These are phyloP conservation scores for Fusarium sp. DNA, from an alignment of 2,329 filamentous ascomycete genomes.

Conservation along the genomic window DNA sequence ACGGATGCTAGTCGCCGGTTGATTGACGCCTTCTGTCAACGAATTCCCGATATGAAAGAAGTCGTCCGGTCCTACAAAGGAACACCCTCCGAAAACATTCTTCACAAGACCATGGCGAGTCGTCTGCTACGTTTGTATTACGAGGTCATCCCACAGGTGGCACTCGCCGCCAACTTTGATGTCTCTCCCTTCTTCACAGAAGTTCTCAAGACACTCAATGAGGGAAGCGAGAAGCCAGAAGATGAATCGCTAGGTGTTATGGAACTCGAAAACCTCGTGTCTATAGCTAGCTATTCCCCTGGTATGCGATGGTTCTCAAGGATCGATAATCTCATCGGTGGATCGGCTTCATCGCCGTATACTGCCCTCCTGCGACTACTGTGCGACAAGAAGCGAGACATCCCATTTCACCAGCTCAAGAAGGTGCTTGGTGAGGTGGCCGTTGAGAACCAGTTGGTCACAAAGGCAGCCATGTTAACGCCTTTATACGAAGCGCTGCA, in stretches of 20 bases:
- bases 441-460: slow-evolving; percentile 77
- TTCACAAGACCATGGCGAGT: slow-evolving; percentile 85
- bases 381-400: slow-evolving; percentile 50
- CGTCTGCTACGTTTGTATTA: slow-evolving; percentile 89
- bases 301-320: slow-evolving; percentile 94
- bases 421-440: slow-evolving; percentile 74
- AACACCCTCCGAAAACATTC: slow-evolving; percentile 76
- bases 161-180: slow-evolving; percentile 89
- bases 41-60: slow-evolving; percentile 87
- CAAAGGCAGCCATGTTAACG: slow-evolving; percentile 64
- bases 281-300: slow-evolving; percentile 84
- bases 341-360: slow-evolving; percentile 72
- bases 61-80: slow-evolving; percentile 82
- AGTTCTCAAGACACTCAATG: slow-evolving; percentile 74
- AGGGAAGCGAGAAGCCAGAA: slow-evolving; percentile 65
- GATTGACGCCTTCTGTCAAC: slow-evolving; percentile 80
- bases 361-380: slow-evolving; percentile 74
- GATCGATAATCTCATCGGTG: slow-evolving; percentile 70
- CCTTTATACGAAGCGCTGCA: slow-evolving; percentile 60
- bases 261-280: slow-evolving; percentile 85
- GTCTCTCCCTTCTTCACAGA: slow-evolving; percentile 83
- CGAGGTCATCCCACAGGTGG: slow-evolving; percentile 83
- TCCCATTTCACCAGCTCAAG: slow-evolving; percentile 62
- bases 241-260: slow-evolving; percentile 73
- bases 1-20: slow-evolving; percentile 77